Evolutionary conservation across 345 rosid species (phyloP).

Genomic region (Pistacia integerrima): DNA sequence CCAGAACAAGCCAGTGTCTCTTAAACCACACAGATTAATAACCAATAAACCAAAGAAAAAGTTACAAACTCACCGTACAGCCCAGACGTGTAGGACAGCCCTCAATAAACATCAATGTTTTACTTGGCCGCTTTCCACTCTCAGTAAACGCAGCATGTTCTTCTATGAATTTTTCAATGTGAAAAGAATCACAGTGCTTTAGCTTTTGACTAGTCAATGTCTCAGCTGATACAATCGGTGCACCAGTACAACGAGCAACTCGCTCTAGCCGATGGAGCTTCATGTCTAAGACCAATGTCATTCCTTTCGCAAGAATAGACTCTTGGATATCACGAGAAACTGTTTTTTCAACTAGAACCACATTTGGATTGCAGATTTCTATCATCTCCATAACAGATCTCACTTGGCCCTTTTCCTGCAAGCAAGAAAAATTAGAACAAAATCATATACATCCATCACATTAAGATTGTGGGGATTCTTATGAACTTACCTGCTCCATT

Average conservation of each 20-base stretch:
- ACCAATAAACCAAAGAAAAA: not conserved
- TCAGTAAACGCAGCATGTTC: constrained; percentile 68
- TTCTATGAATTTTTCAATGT: constrained; percentile 75
- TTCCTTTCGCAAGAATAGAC: constrained; percentile 64
- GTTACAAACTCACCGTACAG: constrained; percentile 80
- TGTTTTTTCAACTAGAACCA: constrained; percentile 85
- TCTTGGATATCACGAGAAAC: constrained; percentile 86
- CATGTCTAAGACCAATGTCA: constrained; percentile 87
- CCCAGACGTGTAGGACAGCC: constrained; percentile 82
- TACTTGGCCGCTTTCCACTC: constrained; percentile 75
- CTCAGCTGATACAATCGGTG: constrained; percentile 60
- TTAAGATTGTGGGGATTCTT: constrained; percentile 2
- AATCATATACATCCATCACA: not conserved
- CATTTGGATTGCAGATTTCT: constrained; percentile 67
- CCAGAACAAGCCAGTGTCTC: not conserved
- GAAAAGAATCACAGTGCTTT: constrained; percentile 82
- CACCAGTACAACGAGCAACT: constrained; percentile 83
- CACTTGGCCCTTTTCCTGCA: constrained; percentile 66
- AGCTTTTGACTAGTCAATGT: constrained; percentile 56
- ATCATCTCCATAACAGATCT: constrained; percentile 62
- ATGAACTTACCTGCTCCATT: constrained; percentile 60
- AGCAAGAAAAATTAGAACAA: constrained; percentile 26
- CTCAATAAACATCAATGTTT: constrained; percentile 91
- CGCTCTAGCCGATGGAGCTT: constrained; percentile 88
- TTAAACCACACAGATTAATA: not conserved